phyloP scores from a whole-genome alignment of 2,329 filamentous ascomycete genomes.

The Ophiosphaerella narmari region DNA sequence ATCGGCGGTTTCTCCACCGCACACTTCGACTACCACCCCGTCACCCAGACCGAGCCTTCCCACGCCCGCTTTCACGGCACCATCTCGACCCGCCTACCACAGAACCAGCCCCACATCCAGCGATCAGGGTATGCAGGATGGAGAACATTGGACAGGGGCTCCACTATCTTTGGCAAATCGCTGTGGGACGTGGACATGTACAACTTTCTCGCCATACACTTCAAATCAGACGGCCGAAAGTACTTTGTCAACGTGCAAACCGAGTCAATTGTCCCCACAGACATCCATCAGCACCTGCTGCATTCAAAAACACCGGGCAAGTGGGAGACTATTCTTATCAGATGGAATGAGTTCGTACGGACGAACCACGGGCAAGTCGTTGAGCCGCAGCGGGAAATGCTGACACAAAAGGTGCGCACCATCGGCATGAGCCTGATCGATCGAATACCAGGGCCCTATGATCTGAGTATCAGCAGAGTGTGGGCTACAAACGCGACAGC shows the following conservation, averaged over 20 bases:
- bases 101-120: constrained; percentile 72
- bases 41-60: constrained; percentile 55
- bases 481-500: constrained; percentile 80
- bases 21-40: constrained; percentile 67
- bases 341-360: constrained; percentile 89
- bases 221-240: constrained; percentile 87
- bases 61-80: constrained; percentile 84
- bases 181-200: constrained; percentile 92
- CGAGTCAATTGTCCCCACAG: constrained; percentile 90
- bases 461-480: constrained; percentile 80
- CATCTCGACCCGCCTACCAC: constrained; percentile 85
- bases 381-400: constrained; percentile 88
- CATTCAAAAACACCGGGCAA: constrained; percentile 77
- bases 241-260: constrained; percentile 97
- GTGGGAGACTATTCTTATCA: constrained; percentile 95
- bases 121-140: constrained; percentile 88
- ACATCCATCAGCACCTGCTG: constrained; percentile 91
- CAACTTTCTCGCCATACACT: constrained; percentile 80
- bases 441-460: constrained; percentile 83
- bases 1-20: constrained; percentile 85
- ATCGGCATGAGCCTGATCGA: constrained; percentile 90
- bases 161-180: constrained; percentile 82
- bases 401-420: constrained; percentile 82
- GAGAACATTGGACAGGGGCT: constrained; percentile 75
- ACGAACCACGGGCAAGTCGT: constrained; percentile 92